Conservation (phyloP, 306 rosid species). For the Cicer pinnatifidum region DNA sequence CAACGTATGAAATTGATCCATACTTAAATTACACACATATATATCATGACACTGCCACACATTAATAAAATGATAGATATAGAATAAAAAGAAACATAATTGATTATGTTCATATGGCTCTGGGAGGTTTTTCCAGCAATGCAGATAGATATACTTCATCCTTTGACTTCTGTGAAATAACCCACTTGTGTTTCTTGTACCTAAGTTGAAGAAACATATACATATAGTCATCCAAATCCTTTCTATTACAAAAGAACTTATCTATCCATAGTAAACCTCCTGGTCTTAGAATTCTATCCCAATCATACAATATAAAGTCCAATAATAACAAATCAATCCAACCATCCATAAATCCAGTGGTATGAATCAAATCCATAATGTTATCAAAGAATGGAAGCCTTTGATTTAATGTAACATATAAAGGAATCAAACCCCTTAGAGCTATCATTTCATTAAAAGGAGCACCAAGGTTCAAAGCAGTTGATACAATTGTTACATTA, state of each 20-base stretch:
- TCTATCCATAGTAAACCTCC: constrained; percentile 91
- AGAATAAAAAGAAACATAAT: not conserved
- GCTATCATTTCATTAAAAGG: constrained; percentile 94
- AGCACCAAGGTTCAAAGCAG: constrained; percentile 90
- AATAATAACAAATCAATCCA: constrained; percentile 79
- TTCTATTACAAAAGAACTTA: constrained; percentile 67
- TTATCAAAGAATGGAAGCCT: constrained; percentile 87
- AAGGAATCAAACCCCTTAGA: constrained; percentile 80
- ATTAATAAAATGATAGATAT: not conserved
- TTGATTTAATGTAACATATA: constrained; percentile 74
- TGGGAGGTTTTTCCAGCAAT: constrained; percentile 88
- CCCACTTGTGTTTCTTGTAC: constrained; percentile 90
- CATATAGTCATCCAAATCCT: constrained; percentile 84
- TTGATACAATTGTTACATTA: constrained; percentile 72
- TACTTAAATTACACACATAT: not conserved
- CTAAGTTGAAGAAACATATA: constrained; percentile 95
- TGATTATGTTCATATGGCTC: constrained; percentile 64
- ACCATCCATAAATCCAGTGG: constrained; percentile 79
- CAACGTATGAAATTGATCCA: too few relatives aligned
- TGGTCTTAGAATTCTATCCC: constrained; percentile 86
- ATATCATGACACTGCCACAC: not conserved
- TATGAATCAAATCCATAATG: constrained; percentile 89
- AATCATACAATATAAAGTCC: constrained; percentile 84
- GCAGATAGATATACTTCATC: constrained; percentile 86
- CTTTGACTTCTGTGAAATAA: constrained; percentile 70